These are phyloP conservation scores for Triangularia verruculosa DNA, from an alignment of 2,329 filamentous ascomycete species.

Conservation along the genomic window DNA sequence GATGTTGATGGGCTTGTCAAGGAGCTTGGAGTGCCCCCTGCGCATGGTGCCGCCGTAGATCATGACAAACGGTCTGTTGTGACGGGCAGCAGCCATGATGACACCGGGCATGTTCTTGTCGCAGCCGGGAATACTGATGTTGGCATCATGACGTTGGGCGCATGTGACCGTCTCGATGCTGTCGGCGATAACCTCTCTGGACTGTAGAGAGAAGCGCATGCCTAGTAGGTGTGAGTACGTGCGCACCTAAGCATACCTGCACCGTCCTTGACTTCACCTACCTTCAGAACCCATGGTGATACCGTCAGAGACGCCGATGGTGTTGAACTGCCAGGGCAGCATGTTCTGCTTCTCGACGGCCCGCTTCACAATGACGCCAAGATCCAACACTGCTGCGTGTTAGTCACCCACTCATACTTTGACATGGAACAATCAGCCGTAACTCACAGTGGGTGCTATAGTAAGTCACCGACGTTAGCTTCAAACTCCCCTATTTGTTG, in stretches of 20 bases:
- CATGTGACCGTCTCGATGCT: slow-evolving; percentile 91
- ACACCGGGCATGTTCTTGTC: slow-evolving; percentile 98
- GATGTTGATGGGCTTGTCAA: slow-evolving; percentile 81
- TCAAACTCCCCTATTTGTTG: neutral
- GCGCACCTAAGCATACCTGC: slow-evolving; percentile 1
- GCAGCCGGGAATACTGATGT: slow-evolving; percentile 88
- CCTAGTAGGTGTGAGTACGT: slow-evolving; percentile 47
- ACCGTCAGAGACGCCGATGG: slow-evolving; percentile 81
- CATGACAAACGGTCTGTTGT: slow-evolving; percentile 92
- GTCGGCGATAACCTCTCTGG: slow-evolving; percentile 88
- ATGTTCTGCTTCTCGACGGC: slow-evolving; percentile 77
- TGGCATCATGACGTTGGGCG: slow-evolving; percentile 89
- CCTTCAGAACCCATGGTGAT: slow-evolving; percentile 96
- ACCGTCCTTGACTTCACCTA: slow-evolving; percentile 35
- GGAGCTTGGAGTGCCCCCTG: slow-evolving; percentile 75
- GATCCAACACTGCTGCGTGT: slow-evolving; percentile 65
- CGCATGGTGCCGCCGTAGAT: slow-evolving; percentile 91
- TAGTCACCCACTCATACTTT: slow-evolving; percentile 1
- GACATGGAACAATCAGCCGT: neutral
- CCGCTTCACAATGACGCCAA: slow-evolving; percentile 84
- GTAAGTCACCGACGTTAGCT: slow-evolving; percentile 9
- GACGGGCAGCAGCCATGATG: slow-evolving; percentile 83
- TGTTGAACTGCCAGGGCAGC: slow-evolving; percentile 94
- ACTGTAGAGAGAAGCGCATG: slow-evolving; percentile 91
- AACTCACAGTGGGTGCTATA: slow-evolving; percentile 28